Conservation (phyloP, 2,329 filamentous ascomycete genomes). For the Colletotrichum sp. region DNA sequence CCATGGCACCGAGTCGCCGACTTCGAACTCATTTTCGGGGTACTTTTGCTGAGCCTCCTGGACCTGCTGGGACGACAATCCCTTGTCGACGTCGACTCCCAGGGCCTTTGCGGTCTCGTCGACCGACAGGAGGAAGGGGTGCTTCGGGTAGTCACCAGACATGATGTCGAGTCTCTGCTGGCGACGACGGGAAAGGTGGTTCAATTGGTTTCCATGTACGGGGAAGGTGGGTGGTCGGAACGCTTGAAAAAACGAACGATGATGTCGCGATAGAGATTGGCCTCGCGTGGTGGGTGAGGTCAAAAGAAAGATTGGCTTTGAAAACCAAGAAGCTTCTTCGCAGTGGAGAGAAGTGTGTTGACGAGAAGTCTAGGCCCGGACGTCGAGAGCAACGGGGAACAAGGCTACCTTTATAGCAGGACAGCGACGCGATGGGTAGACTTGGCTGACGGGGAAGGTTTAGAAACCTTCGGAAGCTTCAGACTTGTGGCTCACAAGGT, state of each 20-base stretch:
- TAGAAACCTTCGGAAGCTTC: conserved; percentile 15
- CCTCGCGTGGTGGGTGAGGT: neutral
- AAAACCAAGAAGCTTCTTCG: neutral
- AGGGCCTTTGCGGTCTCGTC: conserved; percentile 68
- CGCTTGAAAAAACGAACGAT: neutral
- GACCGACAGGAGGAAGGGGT: conserved; percentile 66
- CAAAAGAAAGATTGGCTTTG: conserved; percentile 5
- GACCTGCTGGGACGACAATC: conserved; percentile 67
- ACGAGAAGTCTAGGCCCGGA: neutral
- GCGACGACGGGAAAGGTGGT: neutral
- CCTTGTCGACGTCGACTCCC: conserved; percentile 69
- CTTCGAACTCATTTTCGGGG: conserved; percentile 73
- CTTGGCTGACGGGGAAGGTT: conserved; percentile 2
- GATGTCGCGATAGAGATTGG: neutral
- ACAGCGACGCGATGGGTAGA: conserved; percentile 11
- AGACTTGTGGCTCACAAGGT: neutral
- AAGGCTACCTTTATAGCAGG: conserved; percentile 20
- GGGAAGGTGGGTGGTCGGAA: neutral
- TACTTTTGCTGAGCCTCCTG: conserved; percentile 62
- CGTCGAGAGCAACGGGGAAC: neutral
- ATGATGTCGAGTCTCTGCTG: conserved; percentile 32
- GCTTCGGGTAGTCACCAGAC: conserved; percentile 54
- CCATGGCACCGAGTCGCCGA: conserved; percentile 71
- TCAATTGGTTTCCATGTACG: conserved; percentile 8
- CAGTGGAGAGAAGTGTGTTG: conserved; percentile 4